Evolutionary conservation across 2,329 filamentous ascomycete species (phyloP), one percentile per base, ranked within the genome.

Genomic region (Stachybotrys elegans): DNA sequence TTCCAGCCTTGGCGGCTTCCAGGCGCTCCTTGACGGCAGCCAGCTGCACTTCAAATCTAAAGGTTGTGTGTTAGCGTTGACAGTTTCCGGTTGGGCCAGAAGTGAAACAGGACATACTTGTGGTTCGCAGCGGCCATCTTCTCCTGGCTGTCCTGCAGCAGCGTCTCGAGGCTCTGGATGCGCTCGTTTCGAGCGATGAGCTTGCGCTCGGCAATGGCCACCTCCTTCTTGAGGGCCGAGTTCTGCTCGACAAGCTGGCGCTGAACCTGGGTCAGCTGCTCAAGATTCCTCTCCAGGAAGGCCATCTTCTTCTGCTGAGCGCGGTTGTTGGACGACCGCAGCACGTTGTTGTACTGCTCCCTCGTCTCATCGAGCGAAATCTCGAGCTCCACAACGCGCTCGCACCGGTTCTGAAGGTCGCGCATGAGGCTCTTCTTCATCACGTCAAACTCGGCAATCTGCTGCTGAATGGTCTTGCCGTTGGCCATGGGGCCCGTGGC

Each of bases 221-320:
- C 93, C 70, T 98, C 93, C 76, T 98, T 97, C 83, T 98, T 98
- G 59, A 98, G 76, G 50, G 85, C 86, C 55, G 88, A 88, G 70
- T 98, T 98, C 68, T 98, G 93, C 72, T 98, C 93, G 23, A 98
- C 93, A 12, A 98, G 83, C 70, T 98, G 93, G 44, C 93, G 83
- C 69, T 98, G 93, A 43, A 98, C 93, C 61, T 95, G 89, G 4
- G 93, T 98, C 43, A 98, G 78, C 68, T 98, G 93, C 71, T 98
- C 93, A 32, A 98, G 81, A 64, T 98, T 98, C 61, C 93, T 86
- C 73, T 98, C 93, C 41, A 98, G 72, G 78, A 98, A 98, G 14
- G 93, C 94, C 88, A 98, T 97, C 80, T 98, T 98, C 86, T 98
- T 98, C 70, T 98, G 93, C 72, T 98, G 93, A 20, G 93, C 92